Evolutionary conservation across 192 early-diverging fungal species (phyloP).

Genomic region (Umbelopsis sp.): DNA sequence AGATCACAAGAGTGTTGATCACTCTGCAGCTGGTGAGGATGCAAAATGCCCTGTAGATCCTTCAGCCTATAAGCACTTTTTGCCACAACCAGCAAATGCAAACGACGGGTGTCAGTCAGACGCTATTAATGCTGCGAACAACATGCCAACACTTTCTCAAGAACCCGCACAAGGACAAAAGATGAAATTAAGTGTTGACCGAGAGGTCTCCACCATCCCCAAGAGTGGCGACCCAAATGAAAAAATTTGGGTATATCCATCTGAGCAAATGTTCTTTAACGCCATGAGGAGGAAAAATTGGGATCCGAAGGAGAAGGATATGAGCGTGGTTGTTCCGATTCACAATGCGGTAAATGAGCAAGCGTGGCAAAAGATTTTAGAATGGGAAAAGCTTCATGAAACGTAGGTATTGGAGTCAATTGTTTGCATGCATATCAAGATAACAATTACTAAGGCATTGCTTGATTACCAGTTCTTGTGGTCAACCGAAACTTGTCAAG

Average conservation of each 20-base stretch:
- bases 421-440: not conserved
- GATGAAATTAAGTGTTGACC: constrained; percentile 54
- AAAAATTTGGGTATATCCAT: constrained; percentile 85
- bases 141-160: constrained; percentile 64
- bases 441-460: constrained; percentile 1
- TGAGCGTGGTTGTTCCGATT: constrained; percentile 89
- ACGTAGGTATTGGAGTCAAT: constrained; percentile 41
- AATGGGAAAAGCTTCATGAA: constrained; percentile 73
- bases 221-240: constrained; percentile 58
- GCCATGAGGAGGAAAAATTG: constrained; percentile 94
- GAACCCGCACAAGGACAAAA: constrained; percentile 51
- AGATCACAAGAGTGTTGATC: constrained; percentile 32
- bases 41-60: constrained; percentile 46
- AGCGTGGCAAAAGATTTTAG: constrained; percentile 83
- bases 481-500: constrained; percentile 67
- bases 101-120: constrained; percentile 36
- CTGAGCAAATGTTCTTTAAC: constrained; percentile 96
- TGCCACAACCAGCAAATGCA: constrained; percentile 34
- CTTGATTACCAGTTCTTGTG: constrained; percentile 52
- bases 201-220: constrained; percentile 81
- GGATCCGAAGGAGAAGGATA: constrained; percentile 79
- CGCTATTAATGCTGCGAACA: constrained; percentile 59
- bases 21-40: constrained; percentile 11
- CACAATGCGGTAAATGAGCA: constrained; percentile 95
- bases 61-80: constrained; percentile 52